A percentile compares a stretch with the other conserved stretches of the same genome.
phyloP scores from a whole-genome alignment of 1,284 basidiomycete species.

The Psilocybe mexicana region DNA sequence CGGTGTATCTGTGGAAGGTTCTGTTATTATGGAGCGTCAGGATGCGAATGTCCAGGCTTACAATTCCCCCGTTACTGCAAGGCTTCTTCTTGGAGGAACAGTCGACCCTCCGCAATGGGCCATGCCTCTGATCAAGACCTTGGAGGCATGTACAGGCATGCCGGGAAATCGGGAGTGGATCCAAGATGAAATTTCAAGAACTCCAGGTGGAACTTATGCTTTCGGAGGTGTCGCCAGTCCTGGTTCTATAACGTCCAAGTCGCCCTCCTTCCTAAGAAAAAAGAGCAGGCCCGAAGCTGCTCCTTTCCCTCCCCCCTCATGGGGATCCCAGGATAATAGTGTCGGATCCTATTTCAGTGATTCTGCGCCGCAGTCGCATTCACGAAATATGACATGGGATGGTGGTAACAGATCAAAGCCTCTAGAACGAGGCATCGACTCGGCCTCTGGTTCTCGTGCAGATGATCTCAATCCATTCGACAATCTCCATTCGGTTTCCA shows the following conservation, averaged over 20 bases:
- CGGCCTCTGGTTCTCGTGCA: neutral
- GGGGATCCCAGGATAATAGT: constrained; percentile 48
- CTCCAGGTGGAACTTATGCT: constrained; percentile 46
- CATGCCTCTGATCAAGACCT: constrained; percentile 64
- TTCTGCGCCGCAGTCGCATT: constrained; percentile 24
- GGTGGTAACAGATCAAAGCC: constrained; percentile 12
- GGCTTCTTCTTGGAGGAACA: constrained; percentile 77
- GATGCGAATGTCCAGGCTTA: constrained; percentile 89
- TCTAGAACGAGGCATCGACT: neutral
- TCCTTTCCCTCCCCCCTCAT: constrained; percentile 63
- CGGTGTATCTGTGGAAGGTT: constrained; percentile 87
- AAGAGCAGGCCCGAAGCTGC: constrained; percentile 48
- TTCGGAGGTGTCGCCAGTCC: constrained; percentile 55
- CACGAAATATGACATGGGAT: constrained; percentile 35
- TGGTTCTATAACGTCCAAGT: constrained; percentile 32
- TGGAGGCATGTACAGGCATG: constrained; percentile 73
- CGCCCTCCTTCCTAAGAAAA: constrained; percentile 44
- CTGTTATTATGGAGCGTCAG: constrained; percentile 91
- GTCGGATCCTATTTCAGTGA: constrained; percentile 55
- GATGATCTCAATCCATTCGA: constrained; percentile 2
- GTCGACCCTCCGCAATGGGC: constrained; percentile 82
- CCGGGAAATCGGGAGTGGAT: constrained; percentile 73
- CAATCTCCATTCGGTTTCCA: neutral
- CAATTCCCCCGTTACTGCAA: constrained; percentile 69
- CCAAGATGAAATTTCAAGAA: constrained; percentile 44